Evolutionary conservation across 2,329 filamentous ascomycete genomes (phyloP).

Genomic region (Bisporella sp.): DNA sequence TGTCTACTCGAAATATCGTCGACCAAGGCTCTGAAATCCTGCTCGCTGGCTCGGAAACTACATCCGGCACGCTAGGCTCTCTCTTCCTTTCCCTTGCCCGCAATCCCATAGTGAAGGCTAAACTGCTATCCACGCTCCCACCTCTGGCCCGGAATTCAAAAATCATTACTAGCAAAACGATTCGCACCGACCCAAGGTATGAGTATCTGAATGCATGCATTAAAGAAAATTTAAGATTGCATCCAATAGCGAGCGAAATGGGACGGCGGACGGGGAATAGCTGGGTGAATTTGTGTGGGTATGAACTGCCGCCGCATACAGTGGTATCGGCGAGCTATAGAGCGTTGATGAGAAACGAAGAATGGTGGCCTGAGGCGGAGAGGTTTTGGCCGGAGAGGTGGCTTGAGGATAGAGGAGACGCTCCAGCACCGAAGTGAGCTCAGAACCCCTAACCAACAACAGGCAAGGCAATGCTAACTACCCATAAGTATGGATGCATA

Average conservation of each 20-base stretch:
- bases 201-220: slow-evolving; percentile 6
- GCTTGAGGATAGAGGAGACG: slow-evolving; percentile 1
- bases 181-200: slow-evolving; percentile 1
- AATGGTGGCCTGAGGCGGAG: slow-evolving; percentile 3
- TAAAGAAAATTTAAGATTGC: slow-evolving; percentile 3
- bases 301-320: slow-evolving; percentile 5
- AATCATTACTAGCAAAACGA: slow-evolving; percentile 1
- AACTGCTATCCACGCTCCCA: slow-evolving; percentile 7
- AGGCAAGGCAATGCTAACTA: neutral
- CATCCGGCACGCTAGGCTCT: slow-evolving; percentile 21
- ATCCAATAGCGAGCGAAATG: slow-evolving; percentile 6
- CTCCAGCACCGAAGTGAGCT: neutral
- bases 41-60: slow-evolving; percentile 24
- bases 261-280: slow-evolving; percentile 4
- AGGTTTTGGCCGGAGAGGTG: slow-evolving; percentile 8
- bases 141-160: neutral
- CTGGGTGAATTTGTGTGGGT: slow-evolving; percentile 5
- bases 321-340: slow-evolving; percentile 5
- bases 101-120: slow-evolving; percentile 14
- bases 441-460: neutral
- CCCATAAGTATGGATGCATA: slow-evolving; percentile 2
- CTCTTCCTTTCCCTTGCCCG: slow-evolving; percentile 23
- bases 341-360: neutral
- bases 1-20: neutral
- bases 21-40: slow-evolving; percentile 16